phyloP scores from a whole-genome alignment of 192 early-diverging fungal genomes.

The Coemansia sp. region DNA sequence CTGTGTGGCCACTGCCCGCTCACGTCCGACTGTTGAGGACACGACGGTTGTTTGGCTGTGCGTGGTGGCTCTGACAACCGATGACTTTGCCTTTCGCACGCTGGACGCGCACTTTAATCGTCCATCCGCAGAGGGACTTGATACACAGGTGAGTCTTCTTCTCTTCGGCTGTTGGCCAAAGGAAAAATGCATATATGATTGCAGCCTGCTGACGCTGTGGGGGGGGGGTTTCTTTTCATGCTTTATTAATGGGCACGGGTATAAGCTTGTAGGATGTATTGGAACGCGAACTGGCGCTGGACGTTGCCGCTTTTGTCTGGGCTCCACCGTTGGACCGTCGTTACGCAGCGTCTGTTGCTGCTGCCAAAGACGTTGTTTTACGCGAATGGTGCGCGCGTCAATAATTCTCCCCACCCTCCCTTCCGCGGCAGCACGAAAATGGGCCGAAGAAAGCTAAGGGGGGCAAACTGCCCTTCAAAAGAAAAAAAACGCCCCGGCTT shows the following conservation, averaged over 20 bases:
- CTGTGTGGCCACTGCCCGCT: conserved; percentile 10
- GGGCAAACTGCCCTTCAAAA: too few species aligned
- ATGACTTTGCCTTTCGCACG: conserved; percentile 12
- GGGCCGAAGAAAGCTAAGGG: not conserved
- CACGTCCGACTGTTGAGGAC: not conserved
- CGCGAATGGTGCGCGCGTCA: conserved; percentile 18
- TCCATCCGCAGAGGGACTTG: not conserved
- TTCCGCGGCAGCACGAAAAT: not conserved
- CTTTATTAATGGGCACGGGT: not conserved
- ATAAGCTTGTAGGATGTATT: conserved; percentile 9
- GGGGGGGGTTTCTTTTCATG: not conserved
- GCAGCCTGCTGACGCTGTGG: conserved; percentile 4
- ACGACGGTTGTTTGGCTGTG: conserved; percentile 19
- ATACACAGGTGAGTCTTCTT: not conserved
- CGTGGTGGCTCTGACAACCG: conserved; percentile 11
- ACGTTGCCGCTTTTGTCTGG: conserved; percentile 37
- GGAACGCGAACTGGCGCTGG: conserved; percentile 40
- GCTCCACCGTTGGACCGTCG: conserved; percentile 19
- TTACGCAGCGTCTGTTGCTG: conserved; percentile 6
- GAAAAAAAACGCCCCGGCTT: too few species aligned
- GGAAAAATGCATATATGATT: not conserved
- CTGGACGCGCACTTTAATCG: conserved; percentile 21
- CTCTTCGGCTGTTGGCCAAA: not conserved
- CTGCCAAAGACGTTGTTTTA: conserved; percentile 27
- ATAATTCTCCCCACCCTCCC: not conserved